Evolutionary conservation across 2,329 filamentous ascomycete species (phyloP).

Genomic region (Fusarium nematophilum): DNA sequence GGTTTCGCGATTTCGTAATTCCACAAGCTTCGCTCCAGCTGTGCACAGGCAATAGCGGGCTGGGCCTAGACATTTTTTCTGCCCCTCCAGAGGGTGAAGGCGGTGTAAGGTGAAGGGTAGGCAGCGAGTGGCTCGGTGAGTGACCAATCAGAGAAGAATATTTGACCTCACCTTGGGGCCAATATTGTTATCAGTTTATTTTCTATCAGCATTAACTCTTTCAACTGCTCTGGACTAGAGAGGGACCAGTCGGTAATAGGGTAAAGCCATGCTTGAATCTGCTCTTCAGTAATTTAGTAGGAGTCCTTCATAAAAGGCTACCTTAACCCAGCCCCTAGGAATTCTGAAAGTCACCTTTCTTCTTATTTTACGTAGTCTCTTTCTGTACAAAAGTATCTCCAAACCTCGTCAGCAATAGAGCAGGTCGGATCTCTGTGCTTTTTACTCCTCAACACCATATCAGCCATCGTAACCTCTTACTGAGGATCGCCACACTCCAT

Average conservation of each 20-base stretch:
- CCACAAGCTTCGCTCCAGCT: conserved; percentile 46
- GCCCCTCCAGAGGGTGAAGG: conserved; percentile 44
- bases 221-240: too few species aligned
- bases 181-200: neutral
- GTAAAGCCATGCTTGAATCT: too few species aligned
- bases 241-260: too few species aligned
- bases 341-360: too few species aligned
- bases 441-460: neutral
- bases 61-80: conserved; percentile 51
- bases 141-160: conserved; percentile 17
- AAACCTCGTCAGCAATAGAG: too few species aligned
- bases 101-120: conserved; percentile 46
- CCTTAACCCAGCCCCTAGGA: too few species aligned
- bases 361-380: too few species aligned
- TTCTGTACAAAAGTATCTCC: too few species aligned
- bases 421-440: too few species aligned
- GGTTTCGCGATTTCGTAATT: conserved; percentile 46
- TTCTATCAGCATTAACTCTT: neutral
- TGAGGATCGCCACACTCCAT: conserved; percentile 51
- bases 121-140: conserved; percentile 31
- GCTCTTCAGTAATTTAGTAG: too few species aligned
- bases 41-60: conserved; percentile 46
- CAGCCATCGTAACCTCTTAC: neutral
- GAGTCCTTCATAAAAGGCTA: too few species aligned
- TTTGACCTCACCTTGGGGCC: neutral